phyloP scores from a whole-genome alignment of 1,284 basidiomycete genomes.

The Leccinum proliferum region DNA sequence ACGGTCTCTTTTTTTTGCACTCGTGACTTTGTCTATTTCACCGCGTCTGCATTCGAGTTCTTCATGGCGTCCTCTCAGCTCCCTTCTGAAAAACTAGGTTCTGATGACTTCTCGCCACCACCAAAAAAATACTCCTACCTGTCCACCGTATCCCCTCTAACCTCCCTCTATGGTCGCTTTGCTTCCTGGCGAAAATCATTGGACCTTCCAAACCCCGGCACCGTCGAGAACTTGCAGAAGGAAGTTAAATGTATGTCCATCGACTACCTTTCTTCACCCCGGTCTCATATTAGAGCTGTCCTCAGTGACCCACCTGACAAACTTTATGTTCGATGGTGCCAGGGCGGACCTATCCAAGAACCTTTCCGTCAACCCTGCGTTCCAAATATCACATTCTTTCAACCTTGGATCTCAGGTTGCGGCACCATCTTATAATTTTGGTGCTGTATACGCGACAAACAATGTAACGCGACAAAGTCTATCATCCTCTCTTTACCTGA shows the following conservation, averaged over 20 bases:
- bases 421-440: slow-evolving; percentile 89
- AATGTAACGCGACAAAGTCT: slow-evolving; percentile 37
- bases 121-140: slow-evolving; percentile 21
- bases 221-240: slow-evolving; percentile 85
- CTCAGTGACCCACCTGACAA: slow-evolving; percentile 84
- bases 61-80: slow-evolving; percentile 40
- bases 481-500: slow-evolving; percentile 12
- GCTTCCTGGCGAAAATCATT: slow-evolving; percentile 76
- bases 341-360: slow-evolving; percentile 95
- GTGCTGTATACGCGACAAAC: slow-evolving; percentile 87
- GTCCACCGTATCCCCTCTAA: slow-evolving; percentile 48
- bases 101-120: slow-evolving; percentile 20
- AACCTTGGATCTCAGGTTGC: slow-evolving; percentile 75
- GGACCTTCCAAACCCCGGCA: slow-evolving; percentile 83
- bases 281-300: slow-evolving; percentile 7
- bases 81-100: slow-evolving; percentile 33
- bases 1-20: slow-evolving; percentile 31
- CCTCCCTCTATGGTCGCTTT: slow-evolving; percentile 66
- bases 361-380: slow-evolving; percentile 89
- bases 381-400: slow-evolving; percentile 98
- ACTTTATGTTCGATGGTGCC: slow-evolving; percentile 96
- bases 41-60: slow-evolving; percentile 6
- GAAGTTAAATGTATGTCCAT: slow-evolving; percentile 75
- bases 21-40: slow-evolving; percentile 15
- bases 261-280: slow-evolving; percentile 6